Conservation (phyloP, 257 asterid species). For the Cynanchum wilfordii region DNA sequence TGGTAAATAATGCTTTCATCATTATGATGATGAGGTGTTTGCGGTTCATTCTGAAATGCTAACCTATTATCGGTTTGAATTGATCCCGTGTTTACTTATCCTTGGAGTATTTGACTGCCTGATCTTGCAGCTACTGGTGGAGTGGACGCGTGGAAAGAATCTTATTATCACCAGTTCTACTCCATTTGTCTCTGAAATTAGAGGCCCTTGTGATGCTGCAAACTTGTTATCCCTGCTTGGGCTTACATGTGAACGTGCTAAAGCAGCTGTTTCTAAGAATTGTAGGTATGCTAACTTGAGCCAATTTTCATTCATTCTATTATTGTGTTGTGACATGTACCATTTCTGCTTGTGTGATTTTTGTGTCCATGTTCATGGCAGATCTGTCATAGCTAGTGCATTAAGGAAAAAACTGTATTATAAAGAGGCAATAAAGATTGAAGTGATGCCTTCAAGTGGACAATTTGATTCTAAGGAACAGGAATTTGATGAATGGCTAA, state of each 20-base stretch:
- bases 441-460: slow-evolving; percentile 44
- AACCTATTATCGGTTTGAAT: not conserved
- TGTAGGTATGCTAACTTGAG: slow-evolving; percentile 50
- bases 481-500: slow-evolving; percentile 60
- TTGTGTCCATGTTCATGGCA: slow-evolving; percentile 22
- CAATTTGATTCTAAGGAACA: slow-evolving; percentile 28
- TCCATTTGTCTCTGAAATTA: slow-evolving; percentile 62
- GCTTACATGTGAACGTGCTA: slow-evolving; percentile 65
- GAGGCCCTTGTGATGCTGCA: slow-evolving; percentile 87
- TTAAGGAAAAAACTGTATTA: slow-evolving; percentile 59
- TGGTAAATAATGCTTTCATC: not conserved
- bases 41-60: not conserved
- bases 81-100: slow-evolving; percentile 7
- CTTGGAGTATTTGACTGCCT: not conserved
- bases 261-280: slow-evolving; percentile 80
- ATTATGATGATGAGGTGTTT: not conserved
- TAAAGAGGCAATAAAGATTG: slow-evolving; percentile 79
- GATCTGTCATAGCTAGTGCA: slow-evolving; percentile 67
- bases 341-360: not conserved
- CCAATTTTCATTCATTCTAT: slow-evolving; percentile 9
- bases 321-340: slow-evolving; percentile 1
- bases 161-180: slow-evolving; percentile 73
- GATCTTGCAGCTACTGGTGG: slow-evolving; percentile 70
- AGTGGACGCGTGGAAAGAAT: slow-evolving; percentile 89
- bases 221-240: slow-evolving; percentile 69